phyloP scores from a whole-genome alignment of 371 early-diverging fungal genomes.

The Phascolomyces articulosus region DNA sequence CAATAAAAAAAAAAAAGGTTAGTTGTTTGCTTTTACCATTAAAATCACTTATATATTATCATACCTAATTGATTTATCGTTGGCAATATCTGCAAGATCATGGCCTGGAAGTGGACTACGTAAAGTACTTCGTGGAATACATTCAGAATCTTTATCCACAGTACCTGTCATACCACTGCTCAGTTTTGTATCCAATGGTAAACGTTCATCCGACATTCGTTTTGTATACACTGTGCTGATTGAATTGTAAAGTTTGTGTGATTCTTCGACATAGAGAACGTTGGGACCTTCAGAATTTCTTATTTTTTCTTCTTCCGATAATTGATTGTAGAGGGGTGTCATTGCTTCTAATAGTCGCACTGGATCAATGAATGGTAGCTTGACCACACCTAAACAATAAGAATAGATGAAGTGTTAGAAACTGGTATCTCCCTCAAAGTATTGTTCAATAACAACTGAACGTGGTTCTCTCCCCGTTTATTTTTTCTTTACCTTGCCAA shows the following conservation, averaged over 20 bases:
- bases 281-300: constrained; percentile 83
- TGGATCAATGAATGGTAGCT: constrained; percentile 94
- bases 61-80: constrained; percentile 62
- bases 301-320: constrained; percentile 77
- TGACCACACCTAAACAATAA: constrained; percentile 69
- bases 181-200: constrained; percentile 59
- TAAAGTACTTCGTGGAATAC: constrained; percentile 74
- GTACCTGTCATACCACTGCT: constrained; percentile 68
- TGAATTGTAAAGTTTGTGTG: constrained; percentile 67
- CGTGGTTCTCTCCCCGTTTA: too few species aligned
- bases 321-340: constrained; percentile 61
- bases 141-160: constrained; percentile 66
- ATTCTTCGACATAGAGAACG: constrained; percentile 70
- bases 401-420: background rate
- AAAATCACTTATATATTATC: too few species aligned
- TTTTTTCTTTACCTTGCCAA: constrained; percentile 83
- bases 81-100: constrained; percentile 60
- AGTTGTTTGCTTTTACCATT: background rate
- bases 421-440: constrained; percentile 3
- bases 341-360: constrained; percentile 81
- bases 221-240: constrained; percentile 71
- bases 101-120: constrained; percentile 67
- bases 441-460: constrained; percentile 4
- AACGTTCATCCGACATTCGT: constrained; percentile 40
- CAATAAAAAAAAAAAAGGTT: background rate